phyloP scores from a whole-genome alignment of 2,329 filamentous ascomycete species.

The Fusarium sacchari region DNA sequence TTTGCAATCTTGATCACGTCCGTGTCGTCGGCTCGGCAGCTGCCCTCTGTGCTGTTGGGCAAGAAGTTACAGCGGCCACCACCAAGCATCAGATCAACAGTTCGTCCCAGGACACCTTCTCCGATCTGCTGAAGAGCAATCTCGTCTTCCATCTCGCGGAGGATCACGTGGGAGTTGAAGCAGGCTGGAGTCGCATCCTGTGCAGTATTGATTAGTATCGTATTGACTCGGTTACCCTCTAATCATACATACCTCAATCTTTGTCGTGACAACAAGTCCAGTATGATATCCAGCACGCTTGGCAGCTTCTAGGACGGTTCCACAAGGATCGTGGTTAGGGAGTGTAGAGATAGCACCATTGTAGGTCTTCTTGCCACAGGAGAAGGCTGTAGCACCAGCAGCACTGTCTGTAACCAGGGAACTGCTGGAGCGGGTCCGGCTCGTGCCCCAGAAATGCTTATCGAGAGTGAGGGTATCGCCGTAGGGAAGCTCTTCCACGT shows the following conservation, averaged over 20 bases:
- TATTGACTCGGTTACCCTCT: neutral
- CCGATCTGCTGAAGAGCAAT: slow-evolving; percentile 95
- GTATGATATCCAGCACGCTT: slow-evolving; percentile 93
- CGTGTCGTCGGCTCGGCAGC: slow-evolving; percentile 82
- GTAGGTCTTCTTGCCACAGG: slow-evolving; percentile 92
- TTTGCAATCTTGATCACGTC: slow-evolving; percentile 79
- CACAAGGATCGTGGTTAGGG: slow-evolving; percentile 86
- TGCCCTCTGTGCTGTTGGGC: slow-evolving; percentile 80
- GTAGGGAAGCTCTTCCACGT: slow-evolving; percentile 75
- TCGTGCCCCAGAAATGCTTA: slow-evolving; percentile 88
- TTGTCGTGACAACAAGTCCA: slow-evolving; percentile 92
- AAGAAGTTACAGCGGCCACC: slow-evolving; percentile 95
- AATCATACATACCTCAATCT: slow-evolving; percentile 15
- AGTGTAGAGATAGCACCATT: slow-evolving; percentile 94
- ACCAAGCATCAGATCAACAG: slow-evolving; percentile 92
- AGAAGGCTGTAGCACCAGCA: slow-evolving; percentile 96
- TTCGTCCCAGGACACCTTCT: slow-evolving; percentile 83
- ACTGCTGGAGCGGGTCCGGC: slow-evolving; percentile 83
- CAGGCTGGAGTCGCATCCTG: slow-evolving; percentile 97
- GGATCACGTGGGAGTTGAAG: slow-evolving; percentile 88
- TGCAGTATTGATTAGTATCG: slow-evolving; percentile 53
- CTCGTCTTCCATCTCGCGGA: slow-evolving; percentile 82
- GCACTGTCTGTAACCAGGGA: slow-evolving; percentile 94
- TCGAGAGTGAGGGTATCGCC: slow-evolving; percentile 84
- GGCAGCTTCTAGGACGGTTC: slow-evolving; percentile 91